Evolutionary conservation across 805 yeast genomes (phyloP), one percentile per base, ranked within the genome.

Genomic region (Torulaspora quercuum): DNA sequence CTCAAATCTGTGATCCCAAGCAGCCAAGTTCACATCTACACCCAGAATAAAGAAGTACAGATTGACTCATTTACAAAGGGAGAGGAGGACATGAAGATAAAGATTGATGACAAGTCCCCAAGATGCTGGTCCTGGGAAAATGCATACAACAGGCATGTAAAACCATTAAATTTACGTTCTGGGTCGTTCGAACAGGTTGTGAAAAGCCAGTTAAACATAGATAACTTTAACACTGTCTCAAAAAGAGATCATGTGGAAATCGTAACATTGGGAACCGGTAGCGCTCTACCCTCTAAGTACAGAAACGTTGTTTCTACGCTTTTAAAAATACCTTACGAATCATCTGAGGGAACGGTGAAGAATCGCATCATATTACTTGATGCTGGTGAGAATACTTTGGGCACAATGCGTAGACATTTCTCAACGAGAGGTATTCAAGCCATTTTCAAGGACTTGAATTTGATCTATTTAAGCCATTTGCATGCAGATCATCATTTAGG

Each of bases 401-500:
- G 95, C 2, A 64, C 84, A 0, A 60, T 92, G 43, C 57, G 65
- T 20, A 73, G 97, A 47, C 67, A 76, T 39, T 77, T 77, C 44
- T 79, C 80, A 0, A 65, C 68, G 7, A 65, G 64, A 1, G 70
- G 70, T 11, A 45, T 67, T 2, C 50, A 52, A 2, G 52, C 55
- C 14, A 60, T 82, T 2, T 68, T 89, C 44, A 46, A 62, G 25
- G 94, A 89, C 50, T 61, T 89, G 39, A 65, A 72, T 20, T 40
- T 85, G 36, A 65, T 90, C 13, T 84, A 76, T 52, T 65, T 92
- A 36, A 82, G 95, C 49, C 99, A 92, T 67, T 67, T 90, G 50
- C 99, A 92, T 61, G 98, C 97, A 0, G 99, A 92, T 57, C 99
- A 92, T 58, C 97, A 90, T 59, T 64, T 92, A 26, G 99, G 99